These are phyloP conservation scores for Apiotrichum laibachii DNA, from an alignment of 1,284 basidiomycete species.

Conservation along the genomic window DNA sequence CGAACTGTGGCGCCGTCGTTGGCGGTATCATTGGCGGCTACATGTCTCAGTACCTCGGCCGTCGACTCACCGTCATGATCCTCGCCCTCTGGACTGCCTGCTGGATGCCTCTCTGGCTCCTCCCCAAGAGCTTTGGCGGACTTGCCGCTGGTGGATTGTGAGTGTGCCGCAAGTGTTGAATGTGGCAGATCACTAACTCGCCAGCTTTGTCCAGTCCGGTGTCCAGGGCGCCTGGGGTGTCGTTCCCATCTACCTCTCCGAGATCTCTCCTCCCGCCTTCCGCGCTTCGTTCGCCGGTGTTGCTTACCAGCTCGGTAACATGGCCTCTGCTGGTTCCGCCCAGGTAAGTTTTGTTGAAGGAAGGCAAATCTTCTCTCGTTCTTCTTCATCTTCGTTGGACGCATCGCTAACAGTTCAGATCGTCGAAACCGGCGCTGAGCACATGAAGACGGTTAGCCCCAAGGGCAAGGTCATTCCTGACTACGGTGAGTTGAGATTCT, in stretches of 20 bases:
- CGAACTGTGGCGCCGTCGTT: slow-evolving; percentile 61
- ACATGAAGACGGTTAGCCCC: slow-evolving; percentile 20
- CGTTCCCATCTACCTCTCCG: slow-evolving; percentile 62
- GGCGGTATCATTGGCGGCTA: slow-evolving; percentile 78
- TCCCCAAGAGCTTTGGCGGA: slow-evolving; percentile 57
- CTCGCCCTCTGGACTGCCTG: slow-evolving; percentile 57
- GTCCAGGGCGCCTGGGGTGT: slow-evolving; percentile 66
- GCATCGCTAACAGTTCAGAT: too few species aligned
- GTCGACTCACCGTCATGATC: slow-evolving; percentile 59
- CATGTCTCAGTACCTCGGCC: slow-evolving; percentile 77
- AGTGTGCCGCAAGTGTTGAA: slow-evolving; percentile 46
- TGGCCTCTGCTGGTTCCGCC: slow-evolving; percentile 81
- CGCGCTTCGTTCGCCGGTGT: slow-evolving; percentile 89
- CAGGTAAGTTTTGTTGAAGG: too few species aligned
- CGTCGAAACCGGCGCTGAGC: slow-evolving; percentile 69
- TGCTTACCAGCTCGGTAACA: slow-evolving; percentile 64
- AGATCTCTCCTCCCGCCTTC: slow-evolving; percentile 80
- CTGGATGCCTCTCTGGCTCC: slow-evolving; percentile 69
- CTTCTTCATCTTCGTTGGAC: too few species aligned
- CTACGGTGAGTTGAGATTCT: too few species aligned
- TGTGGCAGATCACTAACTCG: too few species aligned
- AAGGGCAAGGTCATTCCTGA: slow-evolving; percentile 55
- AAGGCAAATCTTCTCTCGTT: too few species aligned
- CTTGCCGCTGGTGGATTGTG: slow-evolving; percentile 55
- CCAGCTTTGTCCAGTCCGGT: slow-evolving; percentile 69